phyloP scores from a whole-genome alignment of 441 rosid species.

The Oxalis stricta region DNA sequence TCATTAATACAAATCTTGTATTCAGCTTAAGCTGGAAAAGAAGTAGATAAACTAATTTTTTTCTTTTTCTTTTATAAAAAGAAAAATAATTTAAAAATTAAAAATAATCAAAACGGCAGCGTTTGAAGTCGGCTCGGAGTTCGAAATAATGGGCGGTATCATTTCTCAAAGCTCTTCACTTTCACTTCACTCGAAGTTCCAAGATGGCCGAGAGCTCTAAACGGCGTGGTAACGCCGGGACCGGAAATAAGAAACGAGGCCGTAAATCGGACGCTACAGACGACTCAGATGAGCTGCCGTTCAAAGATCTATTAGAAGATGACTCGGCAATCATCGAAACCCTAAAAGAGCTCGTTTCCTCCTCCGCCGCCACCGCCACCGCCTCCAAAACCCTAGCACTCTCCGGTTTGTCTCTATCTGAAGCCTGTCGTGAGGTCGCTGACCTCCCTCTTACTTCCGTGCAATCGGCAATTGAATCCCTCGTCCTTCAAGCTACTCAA shows the following conservation, averaged over 20 bases:
- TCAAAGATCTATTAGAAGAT: constrained; percentile 48
- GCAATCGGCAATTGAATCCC: constrained; percentile 62
- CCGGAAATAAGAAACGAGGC: constrained; percentile 68
- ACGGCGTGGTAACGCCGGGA: too few species aligned
- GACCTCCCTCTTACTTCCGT: constrained; percentile 80
- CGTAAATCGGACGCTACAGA: constrained; percentile 29
- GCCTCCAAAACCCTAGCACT: constrained; percentile 53
- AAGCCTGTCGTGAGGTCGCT: constrained; percentile 67
- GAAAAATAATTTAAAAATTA: too few species aligned
- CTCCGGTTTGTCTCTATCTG: constrained; percentile 66
- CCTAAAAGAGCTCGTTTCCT: constrained; percentile 24
- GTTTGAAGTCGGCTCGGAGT: too few species aligned
- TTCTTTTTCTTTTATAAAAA: too few species aligned
- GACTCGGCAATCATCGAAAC: constrained; percentile 48
- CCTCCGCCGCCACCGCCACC: constrained; percentile 22
- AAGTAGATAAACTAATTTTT: too few species aligned
- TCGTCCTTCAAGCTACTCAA: constrained; percentile 49
- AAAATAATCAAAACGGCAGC: too few species aligned
- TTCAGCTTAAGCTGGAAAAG: too few species aligned
- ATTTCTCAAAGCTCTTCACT: too few species aligned
- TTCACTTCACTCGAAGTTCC: too few species aligned
- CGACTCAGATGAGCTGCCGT: constrained; percentile 40
- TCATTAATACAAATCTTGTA: too few species aligned
- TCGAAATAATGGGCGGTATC: too few species aligned
- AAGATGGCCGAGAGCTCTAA: too few species aligned